Evolutionary conservation across 352 stramenopile species (phyloP).

Genomic region (Pseudoperonospora humuli): DNA sequence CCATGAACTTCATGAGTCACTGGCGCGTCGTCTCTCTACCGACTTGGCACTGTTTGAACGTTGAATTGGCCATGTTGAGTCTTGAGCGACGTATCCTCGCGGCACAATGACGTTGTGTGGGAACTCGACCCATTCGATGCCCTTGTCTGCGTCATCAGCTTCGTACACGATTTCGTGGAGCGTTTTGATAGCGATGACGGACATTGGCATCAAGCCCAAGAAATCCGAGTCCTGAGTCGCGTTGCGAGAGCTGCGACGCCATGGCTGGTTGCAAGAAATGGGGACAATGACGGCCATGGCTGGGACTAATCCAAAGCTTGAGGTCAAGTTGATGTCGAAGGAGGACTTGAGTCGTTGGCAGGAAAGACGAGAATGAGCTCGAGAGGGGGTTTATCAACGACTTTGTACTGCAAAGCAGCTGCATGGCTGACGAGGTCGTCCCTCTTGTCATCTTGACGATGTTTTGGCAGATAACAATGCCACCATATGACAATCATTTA

Average conservation of each 20-base stretch:
- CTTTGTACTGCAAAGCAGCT: too few relatives aligned
- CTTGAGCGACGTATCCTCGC: conserved; percentile 21
- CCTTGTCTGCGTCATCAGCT: conserved; percentile 25
- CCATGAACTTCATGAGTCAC: conserved; percentile 11
- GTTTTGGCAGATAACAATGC: too few relatives aligned
- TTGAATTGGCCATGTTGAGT: conserved; percentile 8
- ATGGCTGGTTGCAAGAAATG: conserved; percentile 45
- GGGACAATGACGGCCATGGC: conserved; percentile 49
- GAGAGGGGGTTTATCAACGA: too few relatives aligned
- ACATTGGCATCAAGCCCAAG: conserved; percentile 8
- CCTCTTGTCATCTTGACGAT: too few relatives aligned
- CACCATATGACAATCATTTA: too few relatives aligned
- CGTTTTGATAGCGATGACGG: conserved; percentile 3
- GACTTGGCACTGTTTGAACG: conserved; percentile 18
- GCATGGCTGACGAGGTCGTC: too few relatives aligned
- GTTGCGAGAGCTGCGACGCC: conserved; percentile 40
- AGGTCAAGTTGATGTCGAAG: too few relatives aligned
- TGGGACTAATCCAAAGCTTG: background rate
- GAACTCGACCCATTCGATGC: conserved; percentile 28
- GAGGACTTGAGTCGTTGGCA: too few relatives aligned
- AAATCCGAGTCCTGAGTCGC: conserved; percentile 29
- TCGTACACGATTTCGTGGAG: conserved; percentile 7
- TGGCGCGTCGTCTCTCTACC: conserved; percentile 37
- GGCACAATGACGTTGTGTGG: conserved; percentile 39
- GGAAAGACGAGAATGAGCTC: too few relatives aligned